Conservation (phyloP, 1,284 basidiomycete species). For the Nidula niveotomentosa region DNA sequence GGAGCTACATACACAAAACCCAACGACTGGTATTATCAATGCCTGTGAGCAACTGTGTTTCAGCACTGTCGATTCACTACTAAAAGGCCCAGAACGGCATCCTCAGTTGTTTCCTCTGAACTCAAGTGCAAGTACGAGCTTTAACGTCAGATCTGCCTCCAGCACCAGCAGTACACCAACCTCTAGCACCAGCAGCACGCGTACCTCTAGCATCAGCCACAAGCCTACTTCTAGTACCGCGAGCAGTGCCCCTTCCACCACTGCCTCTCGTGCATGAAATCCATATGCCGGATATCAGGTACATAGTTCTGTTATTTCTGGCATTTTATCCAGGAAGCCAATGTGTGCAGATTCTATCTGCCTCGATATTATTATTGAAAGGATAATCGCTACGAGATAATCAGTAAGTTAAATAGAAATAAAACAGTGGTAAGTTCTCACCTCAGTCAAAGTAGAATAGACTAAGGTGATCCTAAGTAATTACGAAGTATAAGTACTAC, state of each 20-base stretch:
- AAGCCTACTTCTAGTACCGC: neutral
- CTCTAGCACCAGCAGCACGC: neutral
- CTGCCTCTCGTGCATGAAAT: slow-evolving; percentile 40
- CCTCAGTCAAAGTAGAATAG: too few relatives aligned
- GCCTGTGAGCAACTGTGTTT: slow-evolving; percentile 37
- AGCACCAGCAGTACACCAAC: neutral
- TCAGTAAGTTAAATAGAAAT: too few relatives aligned
- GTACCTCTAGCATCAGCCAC: neutral
- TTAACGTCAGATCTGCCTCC: neutral
- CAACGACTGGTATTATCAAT: slow-evolving; percentile 59
- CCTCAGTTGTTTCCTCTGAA: neutral
- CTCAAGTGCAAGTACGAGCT: too few relatives aligned
- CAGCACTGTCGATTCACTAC: neutral
- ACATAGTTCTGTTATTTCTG: slow-evolving; percentile 2
- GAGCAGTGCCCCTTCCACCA: neutral
- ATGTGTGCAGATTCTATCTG: slow-evolving; percentile 39
- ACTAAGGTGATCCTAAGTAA: too few relatives aligned
- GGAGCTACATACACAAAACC: slow-evolving; percentile 36
- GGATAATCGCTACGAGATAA: too few relatives aligned
- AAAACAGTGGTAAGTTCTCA: too few relatives aligned
- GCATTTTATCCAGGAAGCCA: neutral
- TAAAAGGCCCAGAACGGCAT: slow-evolving; percentile 16
- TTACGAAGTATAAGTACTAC: too few relatives aligned
- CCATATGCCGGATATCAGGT: slow-evolving; percentile 50
- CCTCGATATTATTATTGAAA: slow-evolving; percentile 57